A percentile compares a stretch with the other conserved stretches of the same genome.
These are phyloP conservation scores for Fagopyrum esculentum DNA, from an alignment of 148 eudicot species.

Conservation along the genomic window DNA sequence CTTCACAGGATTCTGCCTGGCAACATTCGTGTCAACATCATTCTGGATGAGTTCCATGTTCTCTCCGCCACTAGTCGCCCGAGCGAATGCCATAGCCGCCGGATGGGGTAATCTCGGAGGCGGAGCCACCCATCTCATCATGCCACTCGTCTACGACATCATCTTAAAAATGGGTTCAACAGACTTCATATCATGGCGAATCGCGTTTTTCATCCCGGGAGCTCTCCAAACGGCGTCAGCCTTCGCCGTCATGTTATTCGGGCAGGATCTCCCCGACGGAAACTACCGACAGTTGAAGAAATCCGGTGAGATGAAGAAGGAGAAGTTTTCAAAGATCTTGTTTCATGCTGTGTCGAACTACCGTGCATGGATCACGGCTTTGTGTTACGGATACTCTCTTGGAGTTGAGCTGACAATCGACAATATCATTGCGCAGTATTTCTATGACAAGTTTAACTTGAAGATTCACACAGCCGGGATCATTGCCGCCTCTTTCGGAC, in stretches of 20 bases:
- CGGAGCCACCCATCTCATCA: conserved; percentile 77
- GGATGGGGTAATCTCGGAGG: conserved; percentile 98
- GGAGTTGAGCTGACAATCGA: conserved; percentile 79
- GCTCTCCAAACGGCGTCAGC: conserved; percentile 57
- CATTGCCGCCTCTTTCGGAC: conserved; percentile 71
- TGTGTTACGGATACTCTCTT: conserved; percentile 74
- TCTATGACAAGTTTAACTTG: conserved; percentile 53
- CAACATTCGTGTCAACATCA: conserved; percentile 83
- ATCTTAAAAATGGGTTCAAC: conserved; percentile 33
- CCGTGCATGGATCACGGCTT: conserved; percentile 64
- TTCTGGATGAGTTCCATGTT: conserved; percentile 99
- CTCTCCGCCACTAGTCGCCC: conserved; percentile 53
- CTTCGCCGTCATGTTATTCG: conserved; percentile 42
- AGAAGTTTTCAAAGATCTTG: conserved; percentile 28
- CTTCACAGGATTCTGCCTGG: conserved; percentile 74
- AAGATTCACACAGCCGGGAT: conserved; percentile 59
- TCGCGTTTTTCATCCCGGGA: conserved; percentile 68
- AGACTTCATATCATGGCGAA: conserved; percentile 62
- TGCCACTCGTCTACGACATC: conserved; percentile 59
- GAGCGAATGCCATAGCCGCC: conserved; percentile 66
- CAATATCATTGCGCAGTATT: conserved; percentile 78
- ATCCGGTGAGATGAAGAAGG: conserved; percentile 48
- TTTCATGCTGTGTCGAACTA: conserved; percentile 43
- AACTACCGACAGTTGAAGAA: conserved; percentile 37
- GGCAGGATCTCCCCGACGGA: conserved; percentile 75